Percentiles rank a stretch among this genome's conserved stretches.
Conservation (phyloP, 805 yeast genomes). For the Yarrowia sp. region DNA sequence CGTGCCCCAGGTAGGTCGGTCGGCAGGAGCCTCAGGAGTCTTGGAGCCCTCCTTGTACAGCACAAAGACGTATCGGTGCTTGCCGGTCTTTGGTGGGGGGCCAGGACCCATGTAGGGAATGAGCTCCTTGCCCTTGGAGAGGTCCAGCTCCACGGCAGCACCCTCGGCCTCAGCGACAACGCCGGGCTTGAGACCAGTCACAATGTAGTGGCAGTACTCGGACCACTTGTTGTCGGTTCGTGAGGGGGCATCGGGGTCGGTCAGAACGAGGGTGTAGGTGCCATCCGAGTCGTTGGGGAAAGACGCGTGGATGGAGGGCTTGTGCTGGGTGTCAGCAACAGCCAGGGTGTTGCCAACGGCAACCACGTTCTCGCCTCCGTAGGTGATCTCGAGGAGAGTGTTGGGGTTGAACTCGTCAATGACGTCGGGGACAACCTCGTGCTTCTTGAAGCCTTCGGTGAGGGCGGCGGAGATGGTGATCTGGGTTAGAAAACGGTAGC, state of each 20-base stretch:
- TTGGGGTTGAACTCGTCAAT: slow-evolving; percentile 36
- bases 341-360: slow-evolving; percentile 73
- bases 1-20: slow-evolving; percentile 81
- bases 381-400: slow-evolving; percentile 57
- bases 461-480: slow-evolving; percentile 38
- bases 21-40: slow-evolving; percentile 43
- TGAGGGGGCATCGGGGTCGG: slow-evolving; percentile 95
- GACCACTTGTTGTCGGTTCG: slow-evolving; percentile 82
- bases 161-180: slow-evolving; percentile 34
- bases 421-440: slow-evolving; percentile 47
- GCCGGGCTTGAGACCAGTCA: slow-evolving; percentile 41
- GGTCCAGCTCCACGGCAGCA: slow-evolving; percentile 30
- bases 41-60: slow-evolving; percentile 61
- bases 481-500: slow-evolving; percentile 36
- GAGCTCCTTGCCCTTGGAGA: slow-evolving; percentile 33
- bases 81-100: slow-evolving; percentile 84
- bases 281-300: slow-evolving; percentile 50
- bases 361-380: slow-evolving; percentile 59
- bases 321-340: slow-evolving; percentile 63
- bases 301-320: slow-evolving; percentile 67
- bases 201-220: slow-evolving; percentile 76
- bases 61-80: slow-evolving; percentile 81
- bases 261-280: slow-evolving; percentile 69
- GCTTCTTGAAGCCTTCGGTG: slow-evolving; percentile 43
- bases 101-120: slow-evolving; percentile 73